Conservation (phyloP, 2,329 filamentous ascomycete genomes). For the Fusarium heterosporum region DNA sequence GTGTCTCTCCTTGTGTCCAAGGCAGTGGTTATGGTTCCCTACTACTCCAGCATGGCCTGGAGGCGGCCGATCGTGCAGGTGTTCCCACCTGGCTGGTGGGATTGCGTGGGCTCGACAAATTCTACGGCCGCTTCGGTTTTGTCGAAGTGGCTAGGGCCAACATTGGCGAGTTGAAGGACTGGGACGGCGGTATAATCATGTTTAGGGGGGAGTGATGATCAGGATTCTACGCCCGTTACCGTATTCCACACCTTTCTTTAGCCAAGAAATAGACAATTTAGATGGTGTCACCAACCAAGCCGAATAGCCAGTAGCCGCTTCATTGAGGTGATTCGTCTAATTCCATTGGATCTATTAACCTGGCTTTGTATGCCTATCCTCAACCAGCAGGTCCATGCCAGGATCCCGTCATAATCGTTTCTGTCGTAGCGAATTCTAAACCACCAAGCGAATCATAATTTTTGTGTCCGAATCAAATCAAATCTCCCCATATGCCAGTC, state of each 20-base stretch:
- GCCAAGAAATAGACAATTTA: neutral
- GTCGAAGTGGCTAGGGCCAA: slow-evolving; percentile 52
- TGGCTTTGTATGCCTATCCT: slow-evolving; percentile 5
- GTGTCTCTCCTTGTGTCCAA: slow-evolving; percentile 49
- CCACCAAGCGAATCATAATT: slow-evolving; percentile 11
- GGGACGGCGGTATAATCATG: slow-evolving; percentile 55
- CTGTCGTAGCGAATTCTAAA: slow-evolving; percentile 14
- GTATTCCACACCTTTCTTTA: neutral
- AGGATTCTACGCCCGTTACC: neutral
- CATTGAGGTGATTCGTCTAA: slow-evolving; percentile 9
- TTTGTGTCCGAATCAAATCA: slow-evolving; percentile 12
- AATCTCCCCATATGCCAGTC: slow-evolving; percentile 6
- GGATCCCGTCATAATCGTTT: slow-evolving; percentile 22
- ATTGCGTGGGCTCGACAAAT: slow-evolving; percentile 48
- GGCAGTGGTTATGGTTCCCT: slow-evolving; percentile 49
- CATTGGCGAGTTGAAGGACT: slow-evolving; percentile 51
- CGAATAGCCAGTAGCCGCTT: neutral
- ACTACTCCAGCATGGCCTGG: slow-evolving; percentile 50
- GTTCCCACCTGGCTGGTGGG: slow-evolving; percentile 51
- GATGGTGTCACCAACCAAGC: neutral
- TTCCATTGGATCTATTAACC: neutral
- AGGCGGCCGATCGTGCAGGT: slow-evolving; percentile 46
- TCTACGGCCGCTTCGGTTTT: slow-evolving; percentile 52
- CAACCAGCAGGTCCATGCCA: slow-evolving; percentile 11
- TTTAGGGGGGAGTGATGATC: slow-evolving; percentile 48